Evolutionary conservation across 225 moss, liverwort and hornwort species (phyloP), one percentile per base, ranked within the genome.

Genomic region (Sphagnum tenellum): DNA sequence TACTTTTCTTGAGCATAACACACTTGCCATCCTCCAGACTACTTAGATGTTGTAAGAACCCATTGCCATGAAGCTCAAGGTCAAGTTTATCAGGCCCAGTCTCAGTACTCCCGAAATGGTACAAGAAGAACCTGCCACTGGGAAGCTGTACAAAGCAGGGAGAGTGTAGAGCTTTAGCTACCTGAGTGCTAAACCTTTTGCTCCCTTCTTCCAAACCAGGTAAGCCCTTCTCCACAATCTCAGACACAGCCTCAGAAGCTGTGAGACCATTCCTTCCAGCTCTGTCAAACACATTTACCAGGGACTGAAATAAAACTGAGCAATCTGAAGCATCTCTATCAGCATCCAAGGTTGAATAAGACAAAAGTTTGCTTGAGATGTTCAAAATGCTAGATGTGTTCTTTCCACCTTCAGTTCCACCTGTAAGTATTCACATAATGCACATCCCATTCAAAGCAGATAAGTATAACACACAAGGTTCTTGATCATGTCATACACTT

Each of bases 111-210:
- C 0, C 7, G 6, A 9, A 29, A 0, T 29, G 29, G 74, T 91
- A 81, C 13, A 94, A 74, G 48, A 87, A 89, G 64, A 86, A 94
- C 62, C 86, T 94, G 14, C 94, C 91, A 63, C 78, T 81, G 69
- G 86, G 91, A 45, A 84, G 83, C 8, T 84, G 87, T 2, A 91
- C 83, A 49, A 94, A 94, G 29, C 29, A 29, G 57, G 74, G 73
- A 53, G 83, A 80, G 63, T 89, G 87, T 14, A 94, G 74, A 3
- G 75, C 86, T 70, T 84, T 94, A 5, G 87, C 82, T 9, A 91
- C 94, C 61, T 94, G 94, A 54, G 89, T 86, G 67, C 89, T 91
- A 5, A 81, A 82, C 48, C 89, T 71, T 63, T 87, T 90, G 2
- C 62, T 70, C 59, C 66, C 85, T 61, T 81, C 74, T 58, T 89